Evolutionary conservation across 805 yeast genomes (phyloP).

Genomic region (Starmerella bombicola): DNA sequence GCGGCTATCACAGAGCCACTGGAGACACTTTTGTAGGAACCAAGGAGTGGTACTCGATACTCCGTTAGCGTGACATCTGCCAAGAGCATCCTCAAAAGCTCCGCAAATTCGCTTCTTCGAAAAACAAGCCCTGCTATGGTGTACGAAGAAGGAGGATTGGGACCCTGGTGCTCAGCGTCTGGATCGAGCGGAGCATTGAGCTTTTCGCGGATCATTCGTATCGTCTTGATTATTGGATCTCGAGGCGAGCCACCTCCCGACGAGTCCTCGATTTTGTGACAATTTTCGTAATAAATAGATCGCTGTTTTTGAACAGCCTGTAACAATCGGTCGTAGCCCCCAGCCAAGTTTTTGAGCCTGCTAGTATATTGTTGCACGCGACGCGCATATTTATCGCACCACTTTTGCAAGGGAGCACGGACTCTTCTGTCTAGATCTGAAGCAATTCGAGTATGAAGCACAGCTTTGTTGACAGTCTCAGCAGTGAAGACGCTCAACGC

Average conservation of each 20-base stretch:
- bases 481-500: slow-evolving; percentile 37
- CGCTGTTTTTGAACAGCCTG: slow-evolving; percentile 40
- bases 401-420: slow-evolving; percentile 51
- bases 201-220: slow-evolving; percentile 11
- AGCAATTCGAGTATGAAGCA: slow-evolving; percentile 45
- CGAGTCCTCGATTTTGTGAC: slow-evolving; percentile 51
- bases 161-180: not conserved
- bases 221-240: slow-evolving; percentile 14
- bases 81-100: slow-evolving; percentile 34
- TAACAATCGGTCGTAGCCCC: slow-evolving; percentile 36
- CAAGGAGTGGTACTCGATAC: slow-evolving; percentile 54
- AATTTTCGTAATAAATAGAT: slow-evolving; percentile 53
- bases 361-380: slow-evolving; percentile 47
- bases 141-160: not conserved
- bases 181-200: not conserved
- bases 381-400: slow-evolving; percentile 57
- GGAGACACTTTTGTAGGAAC: slow-evolving; percentile 49
- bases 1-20: slow-evolving; percentile 49
- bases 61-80: slow-evolving; percentile 39
- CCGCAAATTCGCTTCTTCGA: slow-evolving; percentile 31
- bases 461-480: slow-evolving; percentile 44
- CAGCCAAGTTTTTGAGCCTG: slow-evolving; percentile 37
- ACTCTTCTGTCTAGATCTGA: slow-evolving; percentile 44
- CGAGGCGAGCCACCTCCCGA: slow-evolving; percentile 13
- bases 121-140: slow-evolving; percentile 27